Conservation (phyloP, 805 yeast genomes). For the Yamadazyma endophytica region DNA sequence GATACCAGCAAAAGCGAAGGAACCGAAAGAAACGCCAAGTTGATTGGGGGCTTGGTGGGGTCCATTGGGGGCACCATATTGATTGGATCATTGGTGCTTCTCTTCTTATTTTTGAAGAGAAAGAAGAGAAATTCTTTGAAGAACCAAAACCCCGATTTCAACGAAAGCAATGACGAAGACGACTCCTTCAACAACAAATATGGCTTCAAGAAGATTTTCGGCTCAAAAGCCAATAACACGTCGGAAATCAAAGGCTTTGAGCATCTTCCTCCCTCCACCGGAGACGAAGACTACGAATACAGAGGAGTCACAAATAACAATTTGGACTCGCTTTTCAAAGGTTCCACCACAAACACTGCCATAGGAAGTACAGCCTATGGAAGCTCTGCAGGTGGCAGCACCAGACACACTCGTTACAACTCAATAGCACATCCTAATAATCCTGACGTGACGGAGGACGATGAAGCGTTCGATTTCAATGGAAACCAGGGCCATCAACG, state of each 20-base stretch:
- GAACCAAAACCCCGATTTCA: slow-evolving; percentile 43
- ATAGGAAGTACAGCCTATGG: slow-evolving; percentile 8
- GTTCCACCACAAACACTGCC: slow-evolving; percentile 10
- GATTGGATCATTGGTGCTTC: slow-evolving; percentile 32
- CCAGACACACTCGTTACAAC: slow-evolving; percentile 23
- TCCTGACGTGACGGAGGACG: slow-evolving; percentile 7
- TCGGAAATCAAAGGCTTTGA: slow-evolving; percentile 3
- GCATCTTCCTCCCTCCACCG: slow-evolving; percentile 6
- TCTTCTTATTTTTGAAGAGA: slow-evolving; percentile 32
- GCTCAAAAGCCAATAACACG: slow-evolving; percentile 14
- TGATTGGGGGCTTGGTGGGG: slow-evolving; percentile 45
- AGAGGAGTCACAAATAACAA: slow-evolving; percentile 43
- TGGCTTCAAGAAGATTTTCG: slow-evolving; percentile 29
- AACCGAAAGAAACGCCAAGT: slow-evolving; percentile 25
- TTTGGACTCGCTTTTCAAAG: slow-evolving; percentile 35
- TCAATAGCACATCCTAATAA: slow-evolving; percentile 17
- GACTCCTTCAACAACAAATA: slow-evolving; percentile 10
- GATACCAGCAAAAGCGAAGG: slow-evolving; percentile 7
- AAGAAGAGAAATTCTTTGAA: slow-evolving; percentile 24
- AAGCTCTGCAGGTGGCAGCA: slow-evolving; percentile 9
- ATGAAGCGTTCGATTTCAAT: slow-evolving; percentile 4
- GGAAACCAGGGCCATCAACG: slow-evolving; percentile 3
- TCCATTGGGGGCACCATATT: slow-evolving; percentile 42
- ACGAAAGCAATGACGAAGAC: slow-evolving; percentile 19
- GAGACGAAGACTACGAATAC: slow-evolving; percentile 33